Evolutionary conservation across 495 filamentous ascomycete genomes (phyloP).

Genomic region (Penicillium tannophilum): DNA sequence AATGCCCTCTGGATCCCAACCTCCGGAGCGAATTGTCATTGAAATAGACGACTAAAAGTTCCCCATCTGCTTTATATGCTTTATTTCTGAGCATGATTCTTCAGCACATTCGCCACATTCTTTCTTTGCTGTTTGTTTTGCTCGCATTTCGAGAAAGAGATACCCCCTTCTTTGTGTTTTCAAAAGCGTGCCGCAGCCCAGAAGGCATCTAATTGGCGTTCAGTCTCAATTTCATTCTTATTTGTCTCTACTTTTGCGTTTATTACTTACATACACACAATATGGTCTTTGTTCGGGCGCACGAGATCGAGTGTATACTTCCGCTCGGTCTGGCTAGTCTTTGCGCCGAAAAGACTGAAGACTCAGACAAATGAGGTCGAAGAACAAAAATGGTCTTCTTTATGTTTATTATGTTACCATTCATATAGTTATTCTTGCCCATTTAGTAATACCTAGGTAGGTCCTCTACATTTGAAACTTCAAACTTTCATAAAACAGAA

Average conservation of each 20-base stretch:
- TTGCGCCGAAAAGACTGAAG: too few relatives aligned
- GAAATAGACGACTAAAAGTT: slow-evolving; percentile 30
- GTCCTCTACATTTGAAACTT: not conserved
- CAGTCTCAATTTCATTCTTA: not conserved
- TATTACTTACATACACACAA: too few relatives aligned
- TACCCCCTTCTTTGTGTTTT: not conserved
- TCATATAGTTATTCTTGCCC: too few relatives aligned
- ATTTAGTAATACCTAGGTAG: not conserved
- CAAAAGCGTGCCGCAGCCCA: not conserved
- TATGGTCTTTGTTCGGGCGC: not conserved
- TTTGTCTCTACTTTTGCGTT: not conserved
- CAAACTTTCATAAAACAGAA: not conserved
- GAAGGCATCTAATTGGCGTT: not conserved
- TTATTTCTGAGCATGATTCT: not conserved
- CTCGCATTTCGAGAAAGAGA: not conserved
- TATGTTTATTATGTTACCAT: too few relatives aligned
- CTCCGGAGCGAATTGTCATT: slow-evolving; percentile 29
- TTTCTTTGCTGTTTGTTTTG: not conserved
- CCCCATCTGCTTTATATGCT: not conserved
- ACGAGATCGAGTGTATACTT: not conserved
- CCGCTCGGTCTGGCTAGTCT: too few relatives aligned
- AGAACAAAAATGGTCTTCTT: not conserved
- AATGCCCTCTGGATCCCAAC: not conserved
- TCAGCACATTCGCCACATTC: too few relatives aligned
- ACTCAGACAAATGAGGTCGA: too few relatives aligned